Percentiles rank a stretch among this genome's conserved stretches.
These are phyloP conservation scores for Priceomyces medius DNA, from an alignment of 805 yeast genomes.

Conservation along the genomic window DNA sequence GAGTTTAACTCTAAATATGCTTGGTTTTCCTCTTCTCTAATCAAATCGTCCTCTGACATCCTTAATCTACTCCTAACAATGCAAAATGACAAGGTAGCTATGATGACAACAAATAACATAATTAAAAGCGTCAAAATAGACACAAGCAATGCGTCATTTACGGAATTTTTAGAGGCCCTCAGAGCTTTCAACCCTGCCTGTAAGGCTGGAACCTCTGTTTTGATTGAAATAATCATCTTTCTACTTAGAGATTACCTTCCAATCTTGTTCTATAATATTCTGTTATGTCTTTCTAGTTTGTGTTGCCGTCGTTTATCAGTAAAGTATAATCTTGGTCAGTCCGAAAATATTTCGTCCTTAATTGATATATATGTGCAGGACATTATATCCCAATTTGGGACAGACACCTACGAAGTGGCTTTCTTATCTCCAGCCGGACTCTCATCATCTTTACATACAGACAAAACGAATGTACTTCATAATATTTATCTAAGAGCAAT, in stretches of 20 bases:
- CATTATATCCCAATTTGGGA: not conserved
- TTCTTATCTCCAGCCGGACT: no score
- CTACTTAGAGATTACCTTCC: not conserved
- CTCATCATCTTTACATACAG: no score
- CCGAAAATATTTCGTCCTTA: not conserved
- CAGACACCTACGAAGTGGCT: no score
- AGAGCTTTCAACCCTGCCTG: not conserved
- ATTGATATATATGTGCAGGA: not conserved
- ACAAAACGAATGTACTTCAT: no score
- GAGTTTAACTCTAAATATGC: constrained; percentile 61
- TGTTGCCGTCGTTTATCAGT: not conserved
- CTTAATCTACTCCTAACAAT: constrained; percentile 12
- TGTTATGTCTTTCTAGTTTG: not conserved
- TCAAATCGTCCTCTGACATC: constrained; percentile 50
- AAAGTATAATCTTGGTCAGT: not conserved
- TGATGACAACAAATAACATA: constrained; percentile 7
- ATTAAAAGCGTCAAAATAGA: constrained; percentile 7
- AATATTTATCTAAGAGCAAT: no score
- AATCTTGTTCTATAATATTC: not conserved
- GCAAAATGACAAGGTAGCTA: constrained; percentile 7
- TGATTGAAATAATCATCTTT: not conserved
- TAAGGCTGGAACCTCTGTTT: not conserved
- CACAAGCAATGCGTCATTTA: constrained; percentile 8
- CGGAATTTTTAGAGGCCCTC: not conserved
- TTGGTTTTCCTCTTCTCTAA: constrained; percentile 57